Conservation (phyloP, 345 rosid species). For the Citrus medica region DNA sequence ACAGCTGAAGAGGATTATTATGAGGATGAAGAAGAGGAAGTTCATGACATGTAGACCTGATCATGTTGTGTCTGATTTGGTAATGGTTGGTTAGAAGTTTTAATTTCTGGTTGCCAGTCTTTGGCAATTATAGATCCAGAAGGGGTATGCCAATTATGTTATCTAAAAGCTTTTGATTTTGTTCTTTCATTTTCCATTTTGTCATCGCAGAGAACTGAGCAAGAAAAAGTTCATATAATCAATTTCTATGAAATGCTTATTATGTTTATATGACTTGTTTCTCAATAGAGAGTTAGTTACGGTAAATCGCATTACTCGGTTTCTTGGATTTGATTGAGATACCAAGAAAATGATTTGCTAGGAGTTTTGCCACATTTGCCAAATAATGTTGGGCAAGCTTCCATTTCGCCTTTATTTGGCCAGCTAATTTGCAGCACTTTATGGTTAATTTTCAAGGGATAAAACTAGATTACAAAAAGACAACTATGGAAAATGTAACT, state of each 20-base stretch:
- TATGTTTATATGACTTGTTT: neutral
- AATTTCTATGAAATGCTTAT: neutral
- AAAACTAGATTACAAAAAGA: no score
- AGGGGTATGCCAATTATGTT: neutral
- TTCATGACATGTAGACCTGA: slow-evolving; percentile 23
- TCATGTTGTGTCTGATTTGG: neutral
- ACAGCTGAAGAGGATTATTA: slow-evolving; percentile 41
- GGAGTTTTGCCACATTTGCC: no score
- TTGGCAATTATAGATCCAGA: slow-evolving; percentile 16
- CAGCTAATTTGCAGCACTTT: no score
- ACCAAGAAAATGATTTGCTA: no score
- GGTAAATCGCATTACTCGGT: no score
- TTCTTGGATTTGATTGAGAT: no score
- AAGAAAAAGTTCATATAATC: neutral
- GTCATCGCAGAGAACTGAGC: neutral
- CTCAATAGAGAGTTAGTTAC: neutral
- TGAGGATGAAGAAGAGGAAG: slow-evolving; percentile 36
- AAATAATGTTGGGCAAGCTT: no score
- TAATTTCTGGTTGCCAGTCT: slow-evolving; percentile 21
- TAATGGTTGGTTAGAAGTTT: neutral
- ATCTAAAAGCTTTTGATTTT: neutral
- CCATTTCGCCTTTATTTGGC: no score
- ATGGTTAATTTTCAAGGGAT: no score
- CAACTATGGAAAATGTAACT: no score
- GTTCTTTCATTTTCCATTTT: neutral